Conservation (phyloP, 169 alveolate species). For the Plasmodium falciparum region DNA sequence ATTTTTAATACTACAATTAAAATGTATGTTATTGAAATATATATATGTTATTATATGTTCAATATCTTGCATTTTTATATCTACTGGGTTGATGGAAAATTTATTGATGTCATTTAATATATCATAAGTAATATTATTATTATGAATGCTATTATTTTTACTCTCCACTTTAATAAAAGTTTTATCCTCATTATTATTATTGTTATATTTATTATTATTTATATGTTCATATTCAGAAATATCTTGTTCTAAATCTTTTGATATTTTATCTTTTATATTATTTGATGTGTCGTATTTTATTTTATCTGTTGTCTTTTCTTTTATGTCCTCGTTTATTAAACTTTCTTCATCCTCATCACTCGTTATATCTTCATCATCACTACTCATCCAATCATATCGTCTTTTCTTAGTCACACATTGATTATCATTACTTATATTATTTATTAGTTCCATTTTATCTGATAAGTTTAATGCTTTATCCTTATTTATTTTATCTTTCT, state of each 20-base stretch:
- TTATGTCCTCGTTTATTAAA: not conserved
- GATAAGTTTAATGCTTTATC: too few relatives aligned
- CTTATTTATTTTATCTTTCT: not conserved
- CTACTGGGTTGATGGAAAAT: conserved; percentile 64
- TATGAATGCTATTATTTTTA: not conserved
- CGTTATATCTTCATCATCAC: conserved; percentile 76
- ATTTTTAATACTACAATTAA: conserved; percentile 54
- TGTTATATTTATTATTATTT: not conserved
- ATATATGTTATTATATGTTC: conserved; percentile 66
- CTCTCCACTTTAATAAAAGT: conserved; percentile 1
- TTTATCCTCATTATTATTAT: conserved; percentile 1
- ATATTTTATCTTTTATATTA: not conserved
- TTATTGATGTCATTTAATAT: conserved; percentile 66
- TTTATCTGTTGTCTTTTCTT: not conserved
- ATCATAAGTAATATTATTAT: conserved; percentile 10
- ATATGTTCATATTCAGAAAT: not conserved
- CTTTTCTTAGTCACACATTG: conserved; percentile 35
- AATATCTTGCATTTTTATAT: conserved; percentile 65
- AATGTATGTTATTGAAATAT: conserved; percentile 70
- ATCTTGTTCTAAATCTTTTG: not conserved
- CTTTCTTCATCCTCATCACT: conserved; percentile 52
- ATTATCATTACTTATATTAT: conserved; percentile 6
- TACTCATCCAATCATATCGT: conserved; percentile 77
- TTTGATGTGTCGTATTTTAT: not conserved
- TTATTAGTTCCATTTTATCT: not conserved